phyloP scores from a whole-genome alignment of 495 filamentous ascomycete genomes.

The Cercophora scortea region DNA sequence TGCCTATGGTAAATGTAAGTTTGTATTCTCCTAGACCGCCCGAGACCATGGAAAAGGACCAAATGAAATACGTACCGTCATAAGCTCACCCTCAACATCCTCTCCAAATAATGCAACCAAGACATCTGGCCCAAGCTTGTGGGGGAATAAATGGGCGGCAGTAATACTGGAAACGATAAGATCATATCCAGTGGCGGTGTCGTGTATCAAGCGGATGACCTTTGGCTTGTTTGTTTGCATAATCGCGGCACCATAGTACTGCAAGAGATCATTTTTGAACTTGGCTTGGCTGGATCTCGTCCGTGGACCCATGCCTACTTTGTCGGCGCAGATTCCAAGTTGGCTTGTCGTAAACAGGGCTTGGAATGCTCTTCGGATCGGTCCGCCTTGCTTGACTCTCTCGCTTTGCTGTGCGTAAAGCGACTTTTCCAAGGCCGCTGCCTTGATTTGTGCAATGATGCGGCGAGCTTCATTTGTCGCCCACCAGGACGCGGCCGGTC shows the following conservation, averaged over 20 bases:
- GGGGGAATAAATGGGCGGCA: constrained; percentile 15
- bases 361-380: constrained; percentile 5
- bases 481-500: constrained; percentile 1
- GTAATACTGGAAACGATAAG: not conserved
- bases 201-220: not conserved
- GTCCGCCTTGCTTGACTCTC: constrained; percentile 4
- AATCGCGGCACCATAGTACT: constrained; percentile 6
- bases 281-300: constrained; percentile 4
- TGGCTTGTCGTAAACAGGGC: constrained; percentile 14
- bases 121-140: constrained; percentile 8
- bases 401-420: constrained; percentile 6
- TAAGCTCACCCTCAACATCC: constrained; percentile 11
- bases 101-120: constrained; percentile 11
- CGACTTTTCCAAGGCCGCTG: constrained; percentile 5
- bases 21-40: no score
- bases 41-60: no score
- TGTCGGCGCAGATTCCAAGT: constrained; percentile 6
- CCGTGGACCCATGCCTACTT: constrained; percentile 7
- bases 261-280: constrained; percentile 8
- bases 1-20: not conserved
- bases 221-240: constrained; percentile 1
- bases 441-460: constrained; percentile 3
- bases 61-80: constrained; percentile 9
- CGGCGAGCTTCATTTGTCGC: constrained; percentile 5
- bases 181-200: constrained; percentile 9